Conservation (phyloP, 148 eudicot genomes). For the Persicaria tinctoria region DNA sequence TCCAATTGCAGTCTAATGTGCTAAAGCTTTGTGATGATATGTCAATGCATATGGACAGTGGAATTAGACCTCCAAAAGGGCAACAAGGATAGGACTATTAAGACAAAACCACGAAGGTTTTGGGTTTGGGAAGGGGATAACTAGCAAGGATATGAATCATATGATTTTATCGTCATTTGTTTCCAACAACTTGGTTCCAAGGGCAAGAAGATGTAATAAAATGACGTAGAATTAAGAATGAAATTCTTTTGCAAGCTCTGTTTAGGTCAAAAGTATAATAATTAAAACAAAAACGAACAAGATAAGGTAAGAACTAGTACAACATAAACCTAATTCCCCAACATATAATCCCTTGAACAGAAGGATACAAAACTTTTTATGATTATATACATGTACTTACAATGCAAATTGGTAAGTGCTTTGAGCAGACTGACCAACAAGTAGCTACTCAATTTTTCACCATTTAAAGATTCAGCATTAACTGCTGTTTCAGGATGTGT, state of each 20-base stretch:
- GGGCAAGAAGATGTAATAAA: neutral
- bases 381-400: constrained; percentile 37
- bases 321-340: neutral
- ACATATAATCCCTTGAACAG: neutral
- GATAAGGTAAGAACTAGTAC: neutral
- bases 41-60: neutral
- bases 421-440: constrained; percentile 54
- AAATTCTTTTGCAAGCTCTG: neutral
- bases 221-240: neutral
- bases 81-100: neutral
- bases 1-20: neutral
- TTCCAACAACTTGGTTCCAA: neutral
- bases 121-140: neutral
- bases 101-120: neutral
- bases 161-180: neutral
- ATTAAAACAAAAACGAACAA: neutral
- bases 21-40: neutral
- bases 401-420: constrained; percentile 59
- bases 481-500: constrained; percentile 59
- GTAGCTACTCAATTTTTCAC: constrained; percentile 54
- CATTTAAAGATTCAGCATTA: constrained; percentile 35
- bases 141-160: constrained; percentile 1
- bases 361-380: neutral
- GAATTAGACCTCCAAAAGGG: neutral
- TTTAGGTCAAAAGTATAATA: neutral